Evolutionary conservation across 345 rosid species (phyloP).

Genomic region (Sisymbrium altissimum): DNA sequence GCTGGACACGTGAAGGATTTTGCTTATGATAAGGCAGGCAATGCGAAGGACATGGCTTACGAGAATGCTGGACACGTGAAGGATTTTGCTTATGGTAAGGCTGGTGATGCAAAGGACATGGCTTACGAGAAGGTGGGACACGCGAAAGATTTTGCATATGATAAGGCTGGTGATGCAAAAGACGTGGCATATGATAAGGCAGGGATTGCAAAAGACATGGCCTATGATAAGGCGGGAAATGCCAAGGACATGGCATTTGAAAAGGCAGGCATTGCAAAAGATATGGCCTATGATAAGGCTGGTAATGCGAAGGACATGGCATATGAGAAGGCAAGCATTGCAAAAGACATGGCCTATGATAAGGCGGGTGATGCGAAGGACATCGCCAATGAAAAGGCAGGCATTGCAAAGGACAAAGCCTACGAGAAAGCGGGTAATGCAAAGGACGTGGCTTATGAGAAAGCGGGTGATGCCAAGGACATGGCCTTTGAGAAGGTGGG

Average conservation of each 20-base stretch:
- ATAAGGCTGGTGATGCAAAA: conserved; percentile 28
- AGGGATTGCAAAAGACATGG: background rate
- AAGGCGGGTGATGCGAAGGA: conserved; percentile 25
- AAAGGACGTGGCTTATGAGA: background rate
- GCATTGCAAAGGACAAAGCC: conserved; percentile 11
- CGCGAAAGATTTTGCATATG: conserved; percentile 25
- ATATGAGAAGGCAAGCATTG: background rate
- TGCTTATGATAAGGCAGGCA: background rate
- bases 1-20: conserved; percentile 4
- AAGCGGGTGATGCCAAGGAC: conserved; percentile 1
- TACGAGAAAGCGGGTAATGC: background rate
- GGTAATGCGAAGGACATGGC: background rate
- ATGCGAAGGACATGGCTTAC: background rate
- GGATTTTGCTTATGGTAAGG: conserved; percentile 8
- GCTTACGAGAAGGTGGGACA: conserved; percentile 34
- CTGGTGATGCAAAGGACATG: conserved; percentile 20
- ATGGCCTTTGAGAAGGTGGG: conserved; percentile 7
- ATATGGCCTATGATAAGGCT: conserved; percentile 21
- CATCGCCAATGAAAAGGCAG: conserved; percentile 8
- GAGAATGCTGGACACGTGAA: background rate
- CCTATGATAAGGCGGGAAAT: conserved; percentile 33
- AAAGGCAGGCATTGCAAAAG: conserved; percentile 24
- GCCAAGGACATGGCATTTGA: conserved; percentile 26
- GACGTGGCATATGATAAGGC: background rate
- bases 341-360: background rate